Evolutionary conservation across 768 basidiomycete genomes (phyloP).

Genomic region (Lanmaoa rubissima): DNA sequence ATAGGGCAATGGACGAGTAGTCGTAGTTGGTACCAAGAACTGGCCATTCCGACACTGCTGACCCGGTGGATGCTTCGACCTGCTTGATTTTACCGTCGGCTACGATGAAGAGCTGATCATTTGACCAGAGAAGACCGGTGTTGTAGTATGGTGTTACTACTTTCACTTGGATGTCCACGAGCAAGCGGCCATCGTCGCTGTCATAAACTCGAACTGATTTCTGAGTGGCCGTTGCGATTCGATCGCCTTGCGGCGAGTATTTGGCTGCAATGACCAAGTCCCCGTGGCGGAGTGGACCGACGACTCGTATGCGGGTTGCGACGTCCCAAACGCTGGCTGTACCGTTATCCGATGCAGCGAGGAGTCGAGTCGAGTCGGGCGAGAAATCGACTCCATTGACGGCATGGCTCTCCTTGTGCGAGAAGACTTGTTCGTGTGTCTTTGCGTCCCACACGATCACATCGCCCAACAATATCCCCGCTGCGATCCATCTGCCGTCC

Average conservation of each 20-base stretch:
- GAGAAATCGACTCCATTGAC: background rate
- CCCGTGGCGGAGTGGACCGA: background rate
- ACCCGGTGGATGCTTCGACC: slow-evolving; percentile 1
- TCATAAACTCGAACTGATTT: background rate
- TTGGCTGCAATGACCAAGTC: background rate
- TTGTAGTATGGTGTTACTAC: background rate
- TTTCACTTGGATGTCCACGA: background rate
- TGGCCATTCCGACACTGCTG: background rate
- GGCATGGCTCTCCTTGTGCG: background rate
- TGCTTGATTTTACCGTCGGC: background rate
- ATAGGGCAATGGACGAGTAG: too few species aligned
- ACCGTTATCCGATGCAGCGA: background rate
- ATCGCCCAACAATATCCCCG: background rate
- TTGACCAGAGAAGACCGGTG: slow-evolving; percentile 5
- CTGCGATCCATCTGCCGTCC: slow-evolving; percentile 4
- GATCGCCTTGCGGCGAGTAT: background rate
- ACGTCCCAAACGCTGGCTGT: background rate
- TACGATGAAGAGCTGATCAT: background rate
- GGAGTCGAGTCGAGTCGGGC: background rate
- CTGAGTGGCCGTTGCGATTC: background rate
- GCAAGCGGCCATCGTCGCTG: background rate
- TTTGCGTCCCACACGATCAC: background rate
- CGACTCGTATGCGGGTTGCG: background rate
- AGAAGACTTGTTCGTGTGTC: background rate
- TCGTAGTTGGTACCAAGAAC: background rate